Base-by-base conservation (phyloP, 2,329 filamentous ascomycete genomes). In the Byssochlamys sp. region DNA sequence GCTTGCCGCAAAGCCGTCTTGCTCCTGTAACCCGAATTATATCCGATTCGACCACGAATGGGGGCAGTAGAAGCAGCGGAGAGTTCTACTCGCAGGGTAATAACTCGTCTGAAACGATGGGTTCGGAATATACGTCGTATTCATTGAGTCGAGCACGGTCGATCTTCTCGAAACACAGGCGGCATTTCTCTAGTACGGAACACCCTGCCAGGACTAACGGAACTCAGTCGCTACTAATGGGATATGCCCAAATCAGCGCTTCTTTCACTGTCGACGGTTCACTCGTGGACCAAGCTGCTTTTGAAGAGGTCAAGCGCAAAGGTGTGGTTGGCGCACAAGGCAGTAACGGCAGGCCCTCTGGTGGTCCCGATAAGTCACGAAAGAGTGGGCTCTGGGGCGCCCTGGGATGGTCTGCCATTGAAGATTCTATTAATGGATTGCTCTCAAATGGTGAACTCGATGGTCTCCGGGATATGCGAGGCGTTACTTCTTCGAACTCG, bases 11-110 rank as follows among this genome's bases (percentile, higher is more conserved):
- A 11, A 61, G 60, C 10, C 71, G 69, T 48, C 60, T 71, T 62
- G 64, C 65, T 58, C 74, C 77, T 75, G 61, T 88, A 85, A 65
- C 82, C 78, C 65, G 75, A 54, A 84, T 95, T 55, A 78, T 95
- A 55, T 90, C 91, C 2, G 86, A 88, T 31, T 86, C 87, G 14
- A 95, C 89, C 65, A 79, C 88, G 62, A 83, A 83, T 59, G 84
- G 83, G 56, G 97, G 92, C 28, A 91, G 90, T 26, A 81, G 94
- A 65, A 96, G 90, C 62, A 99, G 94, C 69, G 89, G 88, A 56
- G 94, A 99, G 67, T 95, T 97, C 66, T 97, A 96, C 72, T 91
- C 91, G 0, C 77, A 92, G 70, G 96, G 92, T 76, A 96, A 97
- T 70, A 88, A 96, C 68, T 97, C 94, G 5, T 90, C 88, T 14